A percentile compares a stretch with the other conserved stretches of the same genome.
Conservation (phyloP, 768 basidiomycete species). For the Russula compacta region DNA sequence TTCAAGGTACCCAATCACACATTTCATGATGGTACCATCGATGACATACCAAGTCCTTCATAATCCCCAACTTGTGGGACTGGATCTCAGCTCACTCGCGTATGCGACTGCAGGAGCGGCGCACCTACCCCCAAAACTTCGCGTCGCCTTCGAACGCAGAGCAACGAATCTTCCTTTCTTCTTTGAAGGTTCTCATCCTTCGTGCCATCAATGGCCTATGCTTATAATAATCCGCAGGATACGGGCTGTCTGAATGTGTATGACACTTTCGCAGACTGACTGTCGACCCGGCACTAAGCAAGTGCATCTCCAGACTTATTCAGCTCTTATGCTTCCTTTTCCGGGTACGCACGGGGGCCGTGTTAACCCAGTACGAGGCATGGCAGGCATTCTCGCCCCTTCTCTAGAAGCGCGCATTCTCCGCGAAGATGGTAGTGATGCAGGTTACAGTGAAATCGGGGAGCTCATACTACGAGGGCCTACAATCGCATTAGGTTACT, state of each 20-base stretch:
- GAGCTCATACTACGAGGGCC: conserved; percentile 52
- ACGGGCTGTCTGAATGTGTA: conserved; percentile 17
- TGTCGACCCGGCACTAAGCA: not conserved
- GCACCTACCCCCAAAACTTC: conserved; percentile 4
- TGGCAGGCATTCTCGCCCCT: conserved; percentile 51
- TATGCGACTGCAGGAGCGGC: not conserved
- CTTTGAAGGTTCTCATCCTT: not conserved
- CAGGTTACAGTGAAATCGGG: conserved; percentile 47
- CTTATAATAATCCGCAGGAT: not conserved
- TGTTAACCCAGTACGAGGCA: conserved; percentile 29
- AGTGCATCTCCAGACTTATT: conserved; percentile 12
- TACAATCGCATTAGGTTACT: conserved; percentile 60
- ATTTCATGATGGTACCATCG: conserved; percentile 10
- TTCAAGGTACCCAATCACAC: conserved; percentile 6
- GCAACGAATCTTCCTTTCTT: not conserved
- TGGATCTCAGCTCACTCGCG: conserved; percentile 1
- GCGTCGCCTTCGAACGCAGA: not conserved
- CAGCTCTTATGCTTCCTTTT: not conserved
- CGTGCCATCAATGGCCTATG: not conserved
- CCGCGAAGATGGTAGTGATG: conserved; percentile 49
- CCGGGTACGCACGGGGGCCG: conserved; percentile 9
- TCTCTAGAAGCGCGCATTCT: conserved; percentile 57
- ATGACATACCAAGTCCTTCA: conserved; percentile 9
- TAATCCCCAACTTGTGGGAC: not conserved
- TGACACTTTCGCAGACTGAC: not conserved